Evolutionary conservation across 257 asterid species (phyloP).

Genomic region (Solanum medicagineum): DNA sequence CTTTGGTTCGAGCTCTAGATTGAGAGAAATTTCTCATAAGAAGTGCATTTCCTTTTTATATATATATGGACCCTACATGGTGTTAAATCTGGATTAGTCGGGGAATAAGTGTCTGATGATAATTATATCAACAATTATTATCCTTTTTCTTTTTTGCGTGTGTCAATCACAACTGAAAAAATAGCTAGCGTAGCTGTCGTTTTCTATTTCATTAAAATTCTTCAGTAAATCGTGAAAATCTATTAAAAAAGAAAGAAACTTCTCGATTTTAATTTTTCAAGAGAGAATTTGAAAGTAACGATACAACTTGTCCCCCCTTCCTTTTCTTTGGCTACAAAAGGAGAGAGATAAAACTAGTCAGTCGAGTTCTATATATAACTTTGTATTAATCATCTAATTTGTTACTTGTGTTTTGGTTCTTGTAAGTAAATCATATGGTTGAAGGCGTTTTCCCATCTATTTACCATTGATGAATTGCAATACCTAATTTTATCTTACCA

Average conservation of each 20-base stretch:
- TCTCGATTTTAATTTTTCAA: too few relatives aligned
- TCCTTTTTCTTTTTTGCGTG: background rate
- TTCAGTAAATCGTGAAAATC: background rate
- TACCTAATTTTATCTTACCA: background rate
- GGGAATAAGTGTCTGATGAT: background rate
- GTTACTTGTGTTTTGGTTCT: background rate
- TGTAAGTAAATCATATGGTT: background rate
- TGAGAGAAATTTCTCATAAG: background rate
- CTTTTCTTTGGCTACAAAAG: background rate
- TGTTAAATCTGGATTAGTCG: background rate
- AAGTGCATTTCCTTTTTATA: rapidly evolving
- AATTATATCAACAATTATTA: background rate
- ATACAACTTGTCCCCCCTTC: too few relatives aligned
- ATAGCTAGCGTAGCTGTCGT: background rate
- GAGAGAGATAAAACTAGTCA: background rate
- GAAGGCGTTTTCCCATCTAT: background rate
- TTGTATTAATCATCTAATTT: background rate
- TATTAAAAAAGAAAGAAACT: too few relatives aligned
- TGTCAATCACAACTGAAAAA: background rate
- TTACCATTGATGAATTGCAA: background rate
- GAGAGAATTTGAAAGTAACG: too few relatives aligned
- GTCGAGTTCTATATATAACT: background rate
- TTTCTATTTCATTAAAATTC: background rate
- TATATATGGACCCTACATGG: background rate
- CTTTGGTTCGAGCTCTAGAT: background rate